Conservation (phyloP, 495 filamentous ascomycete genomes). For the Friedmanniomyces simplex region DNA sequence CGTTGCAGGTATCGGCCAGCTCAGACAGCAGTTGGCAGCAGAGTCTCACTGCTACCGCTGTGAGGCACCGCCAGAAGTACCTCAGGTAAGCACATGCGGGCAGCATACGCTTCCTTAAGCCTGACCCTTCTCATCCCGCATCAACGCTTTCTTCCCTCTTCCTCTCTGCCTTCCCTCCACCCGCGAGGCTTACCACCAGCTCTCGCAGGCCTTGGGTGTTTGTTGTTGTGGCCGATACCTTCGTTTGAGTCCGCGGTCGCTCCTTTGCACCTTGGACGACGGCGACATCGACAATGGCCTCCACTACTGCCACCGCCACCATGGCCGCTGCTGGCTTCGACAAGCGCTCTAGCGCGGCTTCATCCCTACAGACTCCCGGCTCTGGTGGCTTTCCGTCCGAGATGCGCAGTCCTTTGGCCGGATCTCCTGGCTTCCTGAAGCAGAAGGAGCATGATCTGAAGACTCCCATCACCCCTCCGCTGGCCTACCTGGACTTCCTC, state of each 20-base stretch:
- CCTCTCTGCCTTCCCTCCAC: slow-evolving; percentile 3
- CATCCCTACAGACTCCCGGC: slow-evolving; percentile 68
- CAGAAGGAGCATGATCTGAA: slow-evolving; percentile 45
- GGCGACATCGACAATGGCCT: slow-evolving; percentile 11
- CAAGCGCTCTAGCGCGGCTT: slow-evolving; percentile 44
- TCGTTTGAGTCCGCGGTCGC: slow-evolving; percentile 18
- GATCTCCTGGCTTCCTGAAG: slow-evolving; percentile 40
- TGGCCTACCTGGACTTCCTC: slow-evolving; percentile 86
- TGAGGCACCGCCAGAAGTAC: neutral
- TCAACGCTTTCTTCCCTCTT: neutral
- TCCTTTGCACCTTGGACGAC: slow-evolving; percentile 10
- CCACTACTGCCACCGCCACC: slow-evolving; percentile 16
- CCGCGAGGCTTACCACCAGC: slow-evolving; percentile 11
- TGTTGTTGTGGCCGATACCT: slow-evolving; percentile 18
- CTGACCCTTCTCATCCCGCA: neutral
- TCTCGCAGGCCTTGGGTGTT: slow-evolving; percentile 20
- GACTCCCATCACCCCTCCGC: slow-evolving; percentile 88
- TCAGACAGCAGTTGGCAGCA: slow-evolving; percentile 1
- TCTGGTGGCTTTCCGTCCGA: slow-evolving; percentile 72
- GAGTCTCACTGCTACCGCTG: neutral
- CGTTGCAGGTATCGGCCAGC: slow-evolving; percentile 12
- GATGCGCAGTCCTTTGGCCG: slow-evolving; percentile 48
- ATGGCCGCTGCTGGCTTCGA: slow-evolving; percentile 28
- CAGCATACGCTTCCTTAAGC: slow-evolving; percentile 3
- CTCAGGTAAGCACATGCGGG: slow-evolving; percentile 19